These are phyloP conservation scores for Neofusicoccum laricinum DNA, from an alignment of 2,329 filamentous ascomycete genomes.

Conservation along the genomic window DNA sequence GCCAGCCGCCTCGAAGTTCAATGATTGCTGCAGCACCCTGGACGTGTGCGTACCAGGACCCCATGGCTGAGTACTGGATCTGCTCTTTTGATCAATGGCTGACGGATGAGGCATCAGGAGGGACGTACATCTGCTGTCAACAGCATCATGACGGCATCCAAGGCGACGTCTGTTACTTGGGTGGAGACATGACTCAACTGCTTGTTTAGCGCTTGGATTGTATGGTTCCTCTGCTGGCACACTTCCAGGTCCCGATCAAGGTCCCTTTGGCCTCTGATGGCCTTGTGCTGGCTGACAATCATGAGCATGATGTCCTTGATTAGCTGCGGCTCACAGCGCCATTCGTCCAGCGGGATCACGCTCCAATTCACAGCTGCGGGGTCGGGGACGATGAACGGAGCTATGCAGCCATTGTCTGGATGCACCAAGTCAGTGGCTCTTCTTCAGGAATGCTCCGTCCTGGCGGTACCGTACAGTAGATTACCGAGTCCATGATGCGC, in stretches of 20 bases:
- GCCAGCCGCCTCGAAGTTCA: background rate
- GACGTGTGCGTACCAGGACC: background rate
- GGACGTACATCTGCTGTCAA: background rate
- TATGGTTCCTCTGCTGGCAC: background rate
- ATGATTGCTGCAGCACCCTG: background rate
- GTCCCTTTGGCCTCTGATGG: background rate
- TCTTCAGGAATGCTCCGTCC: too few species aligned
- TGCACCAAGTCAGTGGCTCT: too few species aligned
- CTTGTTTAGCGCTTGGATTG: background rate
- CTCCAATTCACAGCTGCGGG: background rate
- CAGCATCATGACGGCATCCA: background rate
- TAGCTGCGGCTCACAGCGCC: background rate
- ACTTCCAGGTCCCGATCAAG: background rate
- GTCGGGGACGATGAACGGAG: background rate
- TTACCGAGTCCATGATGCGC: background rate
- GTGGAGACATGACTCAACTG: background rate
- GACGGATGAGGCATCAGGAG: background rate
- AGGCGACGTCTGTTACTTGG: background rate
- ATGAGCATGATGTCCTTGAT: background rate
- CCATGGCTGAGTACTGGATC: background rate
- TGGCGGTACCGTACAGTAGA: background rate
- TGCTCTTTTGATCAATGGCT: background rate
- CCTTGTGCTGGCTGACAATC: background rate
- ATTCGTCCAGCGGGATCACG: background rate
- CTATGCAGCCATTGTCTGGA: background rate